Evolutionary conservation across 768 basidiomycete genomes (phyloP).

Genomic region (Mycena pura): DNA sequence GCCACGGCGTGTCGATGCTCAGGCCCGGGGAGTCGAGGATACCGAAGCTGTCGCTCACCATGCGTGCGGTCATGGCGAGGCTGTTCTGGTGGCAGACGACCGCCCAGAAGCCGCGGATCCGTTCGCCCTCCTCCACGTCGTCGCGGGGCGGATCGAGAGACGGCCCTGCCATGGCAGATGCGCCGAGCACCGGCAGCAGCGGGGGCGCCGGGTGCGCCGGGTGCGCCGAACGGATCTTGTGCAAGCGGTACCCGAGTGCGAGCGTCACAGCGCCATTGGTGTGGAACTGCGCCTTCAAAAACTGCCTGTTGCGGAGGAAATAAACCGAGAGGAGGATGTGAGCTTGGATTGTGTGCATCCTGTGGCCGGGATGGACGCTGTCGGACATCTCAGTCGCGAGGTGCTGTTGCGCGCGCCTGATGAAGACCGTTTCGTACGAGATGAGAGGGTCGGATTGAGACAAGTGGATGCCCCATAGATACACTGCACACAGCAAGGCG

Average conservation of each 20-base stretch:
- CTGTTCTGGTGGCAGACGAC: slow-evolving; percentile 24
- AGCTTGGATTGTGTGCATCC: slow-evolving; percentile 28
- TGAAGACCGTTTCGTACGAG: slow-evolving; percentile 24
- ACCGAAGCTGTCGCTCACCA: slow-evolving; percentile 20
- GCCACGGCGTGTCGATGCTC: slow-evolving; percentile 33
- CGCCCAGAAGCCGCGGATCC: slow-evolving; percentile 31
- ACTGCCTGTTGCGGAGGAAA: slow-evolving; percentile 25
- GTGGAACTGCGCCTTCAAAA: slow-evolving; percentile 27
- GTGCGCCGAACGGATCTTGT: slow-evolving; percentile 23
- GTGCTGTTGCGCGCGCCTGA: slow-evolving; percentile 26
- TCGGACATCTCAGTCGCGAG: slow-evolving; percentile 25
- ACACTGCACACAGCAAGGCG: slow-evolving; percentile 22
- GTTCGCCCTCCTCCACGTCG: slow-evolving; percentile 29
- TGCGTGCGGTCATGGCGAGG: slow-evolving; percentile 20
- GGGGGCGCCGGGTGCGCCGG: slow-evolving; percentile 11
- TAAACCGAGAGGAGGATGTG: slow-evolving; percentile 26
- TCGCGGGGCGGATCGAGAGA: slow-evolving; percentile 22
- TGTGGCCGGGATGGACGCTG: slow-evolving; percentile 17
- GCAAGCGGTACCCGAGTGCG: slow-evolving; percentile 20
- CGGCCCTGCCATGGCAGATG: slow-evolving; percentile 2
- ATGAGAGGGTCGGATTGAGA: slow-evolving; percentile 22
- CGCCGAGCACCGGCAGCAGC: slow-evolving; percentile 20
- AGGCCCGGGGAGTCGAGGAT: slow-evolving; percentile 23
- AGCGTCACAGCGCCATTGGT: slow-evolving; percentile 25
- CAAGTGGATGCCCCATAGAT: slow-evolving; percentile 27